Evolutionary conservation across 805 yeast species (phyloP).

Genomic region (Candida namnaoensis): DNA sequence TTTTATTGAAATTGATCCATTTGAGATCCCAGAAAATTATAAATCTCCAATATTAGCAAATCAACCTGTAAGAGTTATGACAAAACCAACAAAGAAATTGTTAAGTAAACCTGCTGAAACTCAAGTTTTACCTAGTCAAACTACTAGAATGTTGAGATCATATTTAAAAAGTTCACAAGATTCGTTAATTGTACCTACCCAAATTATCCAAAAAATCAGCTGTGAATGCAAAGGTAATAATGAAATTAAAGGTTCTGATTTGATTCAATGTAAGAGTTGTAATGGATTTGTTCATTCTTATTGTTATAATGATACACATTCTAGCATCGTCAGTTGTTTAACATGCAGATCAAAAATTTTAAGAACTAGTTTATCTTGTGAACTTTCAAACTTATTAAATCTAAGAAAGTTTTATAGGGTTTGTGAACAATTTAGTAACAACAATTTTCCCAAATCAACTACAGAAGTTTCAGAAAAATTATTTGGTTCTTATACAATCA

Average conservation of each 20-base stretch:
- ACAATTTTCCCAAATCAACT: conserved; percentile 9
- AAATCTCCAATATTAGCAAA: neutral
- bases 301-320: conserved; percentile 22
- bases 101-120: neutral
- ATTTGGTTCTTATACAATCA: conserved; percentile 7
- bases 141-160: conserved; percentile 20
- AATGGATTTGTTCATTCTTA: conserved; percentile 20
- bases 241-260: conserved; percentile 6
- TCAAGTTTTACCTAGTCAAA: conserved; percentile 18
- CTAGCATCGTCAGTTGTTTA: conserved; percentile 14
- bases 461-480: neutral
- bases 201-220: conserved; percentile 6
- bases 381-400: conserved; percentile 23
- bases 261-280: conserved; percentile 22
- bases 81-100: neutral
- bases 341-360: conserved; percentile 16
- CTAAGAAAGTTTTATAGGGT: conserved; percentile 23
- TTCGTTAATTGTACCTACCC: conserved; percentile 19
- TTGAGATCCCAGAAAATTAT: conserved; percentile 2
- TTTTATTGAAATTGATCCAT: conserved; percentile 13
- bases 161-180: conserved; percentile 18
- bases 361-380: conserved; percentile 8
- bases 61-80: neutral
- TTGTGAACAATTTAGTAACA: conserved; percentile 11
- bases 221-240: conserved; percentile 23